These are phyloP conservation scores for Leccinum longicurvipes DNA, from an alignment of 768 basidiomycete species.

Conservation along the genomic window DNA sequence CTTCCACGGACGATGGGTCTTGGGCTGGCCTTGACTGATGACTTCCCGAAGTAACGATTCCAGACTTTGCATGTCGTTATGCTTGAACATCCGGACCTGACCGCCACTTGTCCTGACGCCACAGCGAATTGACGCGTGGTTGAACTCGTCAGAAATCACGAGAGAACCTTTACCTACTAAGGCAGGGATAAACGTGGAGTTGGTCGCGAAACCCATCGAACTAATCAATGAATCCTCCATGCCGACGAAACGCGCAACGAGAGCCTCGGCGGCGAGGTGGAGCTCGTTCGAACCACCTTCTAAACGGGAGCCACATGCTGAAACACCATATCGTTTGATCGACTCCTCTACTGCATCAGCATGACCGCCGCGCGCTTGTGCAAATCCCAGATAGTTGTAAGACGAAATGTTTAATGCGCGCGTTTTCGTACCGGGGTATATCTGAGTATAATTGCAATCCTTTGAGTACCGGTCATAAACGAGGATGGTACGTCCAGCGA, in stretches of 20 bases:
- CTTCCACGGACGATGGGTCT: slow-evolving; percentile 99
- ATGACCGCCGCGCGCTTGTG: slow-evolving; percentile 87
- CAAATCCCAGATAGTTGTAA: slow-evolving; percentile 99
- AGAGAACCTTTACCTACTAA: slow-evolving; percentile 87
- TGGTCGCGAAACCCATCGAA: slow-evolving; percentile 97
- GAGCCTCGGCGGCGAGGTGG: slow-evolving; percentile 74
- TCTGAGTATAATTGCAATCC: slow-evolving; percentile 77
- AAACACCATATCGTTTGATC: slow-evolving; percentile 78
- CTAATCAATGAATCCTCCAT: slow-evolving; percentile 86
- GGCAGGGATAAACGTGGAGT: slow-evolving; percentile 90
- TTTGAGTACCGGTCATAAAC: slow-evolving; percentile 80
- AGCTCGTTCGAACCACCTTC: slow-evolving; percentile 87
- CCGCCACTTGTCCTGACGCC: slow-evolving; percentile 89
- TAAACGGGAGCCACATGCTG: slow-evolving; percentile 71
- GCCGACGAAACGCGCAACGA: slow-evolving; percentile 88
- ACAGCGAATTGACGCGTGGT: slow-evolving; percentile 93
- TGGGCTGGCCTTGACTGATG: slow-evolving; percentile 96
- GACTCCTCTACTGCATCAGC: slow-evolving; percentile 90
- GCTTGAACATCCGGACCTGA: slow-evolving; percentile 90
- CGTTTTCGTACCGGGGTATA: slow-evolving; percentile 73
- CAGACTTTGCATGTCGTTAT: slow-evolving; percentile 86
- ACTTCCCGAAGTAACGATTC: slow-evolving; percentile 82
- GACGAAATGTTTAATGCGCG: slow-evolving; percentile 95
- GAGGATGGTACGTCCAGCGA: slow-evolving; percentile 89
- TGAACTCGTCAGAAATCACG: slow-evolving; percentile 95